These are phyloP conservation scores for Mycena floridula DNA, from an alignment of 768 basidiomycete genomes.

Conservation along the genomic window DNA sequence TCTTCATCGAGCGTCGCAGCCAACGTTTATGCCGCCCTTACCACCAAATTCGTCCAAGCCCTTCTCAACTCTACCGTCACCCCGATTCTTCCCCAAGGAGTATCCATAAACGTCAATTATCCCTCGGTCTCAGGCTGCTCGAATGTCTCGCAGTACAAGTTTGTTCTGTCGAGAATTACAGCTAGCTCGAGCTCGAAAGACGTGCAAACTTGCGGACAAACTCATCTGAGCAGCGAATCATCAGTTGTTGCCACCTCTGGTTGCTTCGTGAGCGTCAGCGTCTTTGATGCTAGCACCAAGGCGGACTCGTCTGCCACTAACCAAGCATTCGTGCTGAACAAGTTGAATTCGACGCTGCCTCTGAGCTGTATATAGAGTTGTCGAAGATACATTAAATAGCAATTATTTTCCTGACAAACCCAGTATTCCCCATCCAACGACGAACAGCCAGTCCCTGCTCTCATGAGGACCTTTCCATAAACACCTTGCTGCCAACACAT, in stretches of 20 bases:
- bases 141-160: constrained; percentile 31
- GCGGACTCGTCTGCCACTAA: constrained; percentile 33
- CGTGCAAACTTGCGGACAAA: constrained; percentile 38
- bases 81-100: constrained; percentile 33
- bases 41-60: constrained; percentile 30
- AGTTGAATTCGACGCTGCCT: too few relatives aligned
- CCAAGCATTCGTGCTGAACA: constrained; percentile 32
- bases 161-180: constrained; percentile 36
- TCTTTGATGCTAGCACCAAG: constrained; percentile 37
- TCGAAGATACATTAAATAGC: too few relatives aligned
- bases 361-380: constrained; percentile 27
- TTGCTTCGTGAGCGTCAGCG: constrained; percentile 42
- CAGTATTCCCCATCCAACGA: too few relatives aligned
- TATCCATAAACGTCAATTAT: constrained; percentile 48
- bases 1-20: constrained; percentile 30
- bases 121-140: constrained; percentile 32
- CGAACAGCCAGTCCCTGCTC: too few relatives aligned
- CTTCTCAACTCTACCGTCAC: constrained; percentile 19
- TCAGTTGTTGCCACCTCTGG: constrained; percentile 27
- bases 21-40: constrained; percentile 35
- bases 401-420: too few relatives aligned
- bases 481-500: too few relatives aligned
- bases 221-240: constrained; percentile 35
- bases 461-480: too few relatives aligned
- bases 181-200: constrained; percentile 26